Conservation (phyloP, 345 rosid species). For the Citrus australasica region DNA sequence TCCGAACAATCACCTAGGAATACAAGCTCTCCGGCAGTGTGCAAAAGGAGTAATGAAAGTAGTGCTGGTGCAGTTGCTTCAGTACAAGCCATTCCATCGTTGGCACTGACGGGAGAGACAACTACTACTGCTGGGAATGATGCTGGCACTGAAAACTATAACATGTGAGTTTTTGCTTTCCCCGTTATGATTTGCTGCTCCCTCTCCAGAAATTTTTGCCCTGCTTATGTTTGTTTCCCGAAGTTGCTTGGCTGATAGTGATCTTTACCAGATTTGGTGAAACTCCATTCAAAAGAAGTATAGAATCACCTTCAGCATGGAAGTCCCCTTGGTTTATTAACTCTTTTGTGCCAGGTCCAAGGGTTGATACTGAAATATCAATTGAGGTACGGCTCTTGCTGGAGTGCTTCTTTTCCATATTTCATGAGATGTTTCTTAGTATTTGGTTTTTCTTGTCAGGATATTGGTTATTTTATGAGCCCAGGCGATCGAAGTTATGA, state of each 20-base stretch:
- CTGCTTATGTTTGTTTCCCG: background rate
- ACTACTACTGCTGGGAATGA: constrained; percentile 35
- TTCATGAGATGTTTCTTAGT: background rate
- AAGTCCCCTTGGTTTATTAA: constrained; percentile 93
- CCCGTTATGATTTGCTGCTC: background rate
- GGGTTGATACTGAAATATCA: constrained; percentile 78
- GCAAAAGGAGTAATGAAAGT: constrained; percentile 40
- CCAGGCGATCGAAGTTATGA: constrained; percentile 90
- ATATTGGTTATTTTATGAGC: constrained; percentile 84
- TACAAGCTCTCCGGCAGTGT: constrained; percentile 54
- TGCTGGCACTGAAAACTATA: constrained; percentile 45
- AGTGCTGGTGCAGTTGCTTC: constrained; percentile 34
- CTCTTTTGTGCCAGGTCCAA: constrained; percentile 76
- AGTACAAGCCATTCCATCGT: constrained; percentile 25
- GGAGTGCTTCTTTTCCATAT: background rate
- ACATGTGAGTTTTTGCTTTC: constrained; percentile 51
- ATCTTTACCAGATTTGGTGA: constrained; percentile 64
- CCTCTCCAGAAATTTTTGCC: background rate
- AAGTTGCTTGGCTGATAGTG: constrained; percentile 13
- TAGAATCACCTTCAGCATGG: constrained; percentile 98
- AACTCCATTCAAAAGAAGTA: constrained; percentile 78
- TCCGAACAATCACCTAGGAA: constrained; percentile 45
- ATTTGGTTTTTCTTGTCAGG: constrained; percentile 40
- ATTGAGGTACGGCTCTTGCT: constrained; percentile 57
- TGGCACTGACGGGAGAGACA: constrained; percentile 35